Evolutionary conservation across 202 grass and related monocot genomes (phyloP).

Genomic region (Dendrocalamus latiflorus): DNA sequence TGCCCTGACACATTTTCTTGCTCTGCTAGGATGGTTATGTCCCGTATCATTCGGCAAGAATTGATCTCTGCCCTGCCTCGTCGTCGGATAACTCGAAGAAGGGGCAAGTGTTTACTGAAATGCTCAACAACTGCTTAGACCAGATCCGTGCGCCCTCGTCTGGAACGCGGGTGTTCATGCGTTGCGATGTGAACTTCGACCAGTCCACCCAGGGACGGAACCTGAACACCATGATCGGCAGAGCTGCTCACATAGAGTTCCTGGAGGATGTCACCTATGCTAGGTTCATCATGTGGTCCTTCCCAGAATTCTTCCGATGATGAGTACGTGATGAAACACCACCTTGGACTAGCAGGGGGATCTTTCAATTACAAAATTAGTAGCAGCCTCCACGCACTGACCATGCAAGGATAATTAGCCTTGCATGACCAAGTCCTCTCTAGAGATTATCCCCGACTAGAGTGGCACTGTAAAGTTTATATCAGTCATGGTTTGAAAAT

Average conservation of each 20-base stretch:
- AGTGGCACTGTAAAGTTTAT: too few relatives aligned
- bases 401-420: too few relatives aligned
- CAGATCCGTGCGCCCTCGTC: constrained; percentile 65
- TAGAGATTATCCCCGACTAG: too few relatives aligned
- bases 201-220: constrained; percentile 57
- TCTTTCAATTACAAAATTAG: too few relatives aligned
- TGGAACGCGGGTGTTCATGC: constrained; percentile 63
- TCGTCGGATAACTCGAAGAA: constrained; percentile 65
- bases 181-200: constrained; percentile 81
- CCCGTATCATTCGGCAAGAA: constrained; percentile 92
- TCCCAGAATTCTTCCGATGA: constrained; percentile 52
- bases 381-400: too few relatives aligned
- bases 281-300: constrained; percentile 98
- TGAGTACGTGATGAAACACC: constrained; percentile 19
- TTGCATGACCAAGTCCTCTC: too few relatives aligned
- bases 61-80: constrained; percentile 57
- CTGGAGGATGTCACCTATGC: constrained; percentile 70
- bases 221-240: constrained; percentile 83
- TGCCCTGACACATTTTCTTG: not conserved
- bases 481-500: too few relatives aligned
- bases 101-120: constrained; percentile 74
- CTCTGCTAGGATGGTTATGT: constrained; percentile 77
- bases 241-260: constrained; percentile 90
- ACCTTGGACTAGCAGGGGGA: too few relatives aligned
- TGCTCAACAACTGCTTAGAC: constrained; percentile 77